Conservation (phyloP, 2,329 filamentous ascomycete species). For the Ophiostoma pallidulum region DNA sequence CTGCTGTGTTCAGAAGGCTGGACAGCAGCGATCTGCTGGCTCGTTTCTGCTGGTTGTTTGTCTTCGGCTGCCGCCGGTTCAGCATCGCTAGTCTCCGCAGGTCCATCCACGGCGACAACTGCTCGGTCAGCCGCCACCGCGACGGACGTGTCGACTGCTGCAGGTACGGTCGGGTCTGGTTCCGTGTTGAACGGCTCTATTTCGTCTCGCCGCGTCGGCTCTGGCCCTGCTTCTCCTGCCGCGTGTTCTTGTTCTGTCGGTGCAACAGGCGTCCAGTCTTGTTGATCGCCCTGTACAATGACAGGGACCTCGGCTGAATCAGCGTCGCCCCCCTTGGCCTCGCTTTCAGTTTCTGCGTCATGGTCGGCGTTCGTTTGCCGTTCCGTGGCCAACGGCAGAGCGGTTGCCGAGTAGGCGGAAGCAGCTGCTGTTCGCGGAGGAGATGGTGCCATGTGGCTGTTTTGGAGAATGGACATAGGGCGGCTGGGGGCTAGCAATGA, state of each 20-base stretch:
- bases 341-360: slow-evolving; percentile 37
- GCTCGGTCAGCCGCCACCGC: neutral
- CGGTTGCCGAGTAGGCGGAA: neutral
- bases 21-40: too few relatives aligned
- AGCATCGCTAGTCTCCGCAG: neutral
- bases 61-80: neutral
- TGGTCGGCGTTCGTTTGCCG: slow-evolving; percentile 36
- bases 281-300: slow-evolving; percentile 29
- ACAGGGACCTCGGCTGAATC: slow-evolving; percentile 28
- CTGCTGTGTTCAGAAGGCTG: too few relatives aligned
- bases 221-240: slow-evolving; percentile 16
- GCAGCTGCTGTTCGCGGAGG: neutral
- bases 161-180: too few relatives aligned
- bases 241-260: slow-evolving; percentile 12
- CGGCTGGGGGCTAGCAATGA: neutral
- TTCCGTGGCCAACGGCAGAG: slow-evolving; percentile 27
- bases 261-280: neutral
- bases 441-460: neutral
- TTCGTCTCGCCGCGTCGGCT: neutral
- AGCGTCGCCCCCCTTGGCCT: slow-evolving; percentile 24
- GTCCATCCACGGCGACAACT: too few relatives aligned
- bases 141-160: neutral
- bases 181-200: too few relatives aligned
- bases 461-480: neutral
- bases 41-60: too few relatives aligned